Evolutionary conservation across 129 eudicot species (phyloP).

Genomic region (Deinandra increscens): DNA sequence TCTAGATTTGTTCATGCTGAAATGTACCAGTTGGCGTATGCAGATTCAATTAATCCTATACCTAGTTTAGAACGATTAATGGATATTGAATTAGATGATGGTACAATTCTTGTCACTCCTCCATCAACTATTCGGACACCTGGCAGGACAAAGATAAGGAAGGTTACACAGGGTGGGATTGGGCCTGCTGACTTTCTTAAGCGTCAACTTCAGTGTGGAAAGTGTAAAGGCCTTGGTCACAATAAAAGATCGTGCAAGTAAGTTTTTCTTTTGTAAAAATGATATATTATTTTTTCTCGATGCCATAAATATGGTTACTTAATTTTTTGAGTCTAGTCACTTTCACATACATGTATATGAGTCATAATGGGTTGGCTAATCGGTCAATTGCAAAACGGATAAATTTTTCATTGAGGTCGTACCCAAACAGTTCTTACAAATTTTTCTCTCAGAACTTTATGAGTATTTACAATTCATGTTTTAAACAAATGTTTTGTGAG

Average conservation of each 20-base stretch:
- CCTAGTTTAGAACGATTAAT: constrained; percentile 25
- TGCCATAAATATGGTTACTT: no score
- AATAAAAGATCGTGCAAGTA: constrained; percentile 44
- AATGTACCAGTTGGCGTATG: constrained; percentile 28
- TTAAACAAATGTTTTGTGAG: not conserved
- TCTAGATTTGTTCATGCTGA: constrained; percentile 23
- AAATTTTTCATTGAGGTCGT: no score
- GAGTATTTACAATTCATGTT: no score
- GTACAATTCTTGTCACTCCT: constrained; percentile 32
- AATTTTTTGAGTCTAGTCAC: no score
- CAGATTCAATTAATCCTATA: constrained; percentile 35
- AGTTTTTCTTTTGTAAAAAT: not conserved
- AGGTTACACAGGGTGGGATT: constrained; percentile 24
- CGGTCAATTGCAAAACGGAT: no score
- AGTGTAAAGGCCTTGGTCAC: constrained; percentile 40
- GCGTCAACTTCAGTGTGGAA: constrained; percentile 39
- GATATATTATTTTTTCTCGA: not conserved
- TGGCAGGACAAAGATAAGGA: constrained; percentile 28
- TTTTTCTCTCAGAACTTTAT: no score
- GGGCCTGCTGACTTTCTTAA: constrained; percentile 45
- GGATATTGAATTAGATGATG: constrained; percentile 31
- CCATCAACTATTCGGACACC: constrained; percentile 31
- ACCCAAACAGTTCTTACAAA: no score
- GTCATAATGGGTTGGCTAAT: no score
- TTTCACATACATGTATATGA: no score